Evolutionary conservation across 2,329 filamentous ascomycete genomes (phyloP), one percentile per base, ranked within the genome.

Genomic region (Pseudogymnoascus sp.): DNA sequence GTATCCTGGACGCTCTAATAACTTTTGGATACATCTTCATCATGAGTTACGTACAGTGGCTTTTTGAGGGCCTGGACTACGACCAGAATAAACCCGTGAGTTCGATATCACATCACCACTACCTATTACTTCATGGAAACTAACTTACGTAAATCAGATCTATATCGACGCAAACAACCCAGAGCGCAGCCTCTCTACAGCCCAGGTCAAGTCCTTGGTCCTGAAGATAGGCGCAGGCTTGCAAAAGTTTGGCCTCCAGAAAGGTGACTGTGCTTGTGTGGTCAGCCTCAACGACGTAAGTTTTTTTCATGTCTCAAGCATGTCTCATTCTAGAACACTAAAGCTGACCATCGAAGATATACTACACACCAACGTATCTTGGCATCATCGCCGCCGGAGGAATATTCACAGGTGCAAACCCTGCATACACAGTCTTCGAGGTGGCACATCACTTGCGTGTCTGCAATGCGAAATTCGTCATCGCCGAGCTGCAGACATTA

Each of bases 231-330:
- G 69, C 3, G 66, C 70, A 30, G 69, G 70, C 3, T 62, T 72
- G 28, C 68, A 69, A 41, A 65, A 67, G 4, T 64, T 66, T 22
- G 70, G 69, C 0, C 60, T 72, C 16, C 63, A 67, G 42, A 66
- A 66, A 30, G 69, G 68, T 28, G 70, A 72, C 62, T 72, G 70
- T 59, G 68, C 71, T 7, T 72, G 70, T 39, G 60, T 72, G 35
- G 61, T 68, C 59, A 70, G 68, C 11, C 71, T 70, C 61, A 72
- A 72, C 62, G 68, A 72, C 64, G 69, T 72, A 63, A 45, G 65
- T 25, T 39, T 60, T 60, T 35, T 22, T 16, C 33, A 38, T 33
- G 45, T 36, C 16, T 25, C 9, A 25, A 9, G 12, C 16, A 30
- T 28, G 39, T 36, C 38, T 33, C 33, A 36, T 22, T 38, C 16